Base-by-base conservation (phyloP, 2,329 filamentous ascomycete genomes). In the Hymenoscyphus occultus region DNA sequence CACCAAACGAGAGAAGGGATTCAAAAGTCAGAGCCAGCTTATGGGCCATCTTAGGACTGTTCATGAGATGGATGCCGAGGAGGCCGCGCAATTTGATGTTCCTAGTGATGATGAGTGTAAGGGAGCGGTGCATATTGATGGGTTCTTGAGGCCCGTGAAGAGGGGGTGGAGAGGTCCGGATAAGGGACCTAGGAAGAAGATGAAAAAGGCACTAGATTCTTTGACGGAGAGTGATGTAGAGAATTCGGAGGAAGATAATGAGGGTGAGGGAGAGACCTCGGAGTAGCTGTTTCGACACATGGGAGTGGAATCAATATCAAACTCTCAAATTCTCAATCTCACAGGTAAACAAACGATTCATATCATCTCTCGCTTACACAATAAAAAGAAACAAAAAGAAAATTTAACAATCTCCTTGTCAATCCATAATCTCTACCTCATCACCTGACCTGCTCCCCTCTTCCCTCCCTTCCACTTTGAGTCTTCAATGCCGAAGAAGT, bases 51-150 rank as follows among this genome's bases (percentile, higher is more conserved):
- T 84, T 59, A 77, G 74, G 65, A 71, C 76, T 5, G 72, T 78
- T 13, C 84, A 86, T 70, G 76, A 74, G 62, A 75, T 69, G 60
- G 57, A 39, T 62, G 83, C 80, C 71, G 83, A 82, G 64, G 82
- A 86, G 71, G 80, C 86, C 67, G 70, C 80, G 7, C 86, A 86
- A 0, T 86, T 67, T 32, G 62, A 71, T 1, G 39, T 73, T 32
- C 69, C 71, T 16, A 72, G 73, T 59, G 70, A 71, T 39, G 71
- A 76, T 12, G 84, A 87, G 71, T 82, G 86, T 71, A 70, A 81
- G 9, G 89, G 87, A 0, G 88, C 81, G 0, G 85, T 91, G 22
- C 89, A 91, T 70, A 82, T 86, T 1, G 89, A 92, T 74, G 86
- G 89, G 0, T 92, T 90, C 71, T 69, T 92, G 70, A 79, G 80